A percentile compares a stretch with the other conserved stretches of the same genome.
Conservation (phyloP, 176 grass and related monocot species). For the Oryza coarctata region DNA sequence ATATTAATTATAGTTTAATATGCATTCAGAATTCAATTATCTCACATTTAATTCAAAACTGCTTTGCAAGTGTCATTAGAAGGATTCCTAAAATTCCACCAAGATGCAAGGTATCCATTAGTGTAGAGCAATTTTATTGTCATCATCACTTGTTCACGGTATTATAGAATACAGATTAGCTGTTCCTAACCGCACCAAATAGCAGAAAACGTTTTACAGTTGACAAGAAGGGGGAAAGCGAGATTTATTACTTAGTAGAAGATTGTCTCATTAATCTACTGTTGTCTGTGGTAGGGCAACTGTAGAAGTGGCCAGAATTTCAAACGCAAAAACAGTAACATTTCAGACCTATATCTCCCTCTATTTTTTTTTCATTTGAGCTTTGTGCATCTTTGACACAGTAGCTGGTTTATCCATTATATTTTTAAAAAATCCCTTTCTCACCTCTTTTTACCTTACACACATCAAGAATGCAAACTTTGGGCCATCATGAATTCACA, state of each 20-base stretch:
- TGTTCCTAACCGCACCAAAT: not conserved
- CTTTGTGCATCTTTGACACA: not conserved
- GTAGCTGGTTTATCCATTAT: no score
- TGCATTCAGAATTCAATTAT: no score
- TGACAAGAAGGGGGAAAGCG: not conserved
- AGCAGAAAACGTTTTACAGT: not conserved
- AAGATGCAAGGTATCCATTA: no score
- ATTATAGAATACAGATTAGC: not conserved
- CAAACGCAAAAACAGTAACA: not conserved
- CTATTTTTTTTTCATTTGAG: not conserved
- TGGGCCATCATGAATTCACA: not conserved
- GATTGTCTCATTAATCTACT: not conserved
- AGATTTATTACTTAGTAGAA: not conserved
- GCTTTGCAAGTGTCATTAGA: no score
- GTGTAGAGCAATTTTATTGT: not conserved
- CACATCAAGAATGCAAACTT: not conserved
- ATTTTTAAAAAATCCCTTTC: no score
- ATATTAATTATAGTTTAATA: no score
- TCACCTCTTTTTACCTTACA: not conserved
- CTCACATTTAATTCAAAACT: no score
- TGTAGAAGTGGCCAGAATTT: not conserved
- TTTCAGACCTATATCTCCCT: not conserved
- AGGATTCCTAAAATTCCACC: no score
- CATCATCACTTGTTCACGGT: not conserved
- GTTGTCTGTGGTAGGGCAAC: not conserved